Base-by-base conservation (phyloP, 2,329 filamentous ascomycete species). In the Alternaria gaisen region DNA sequence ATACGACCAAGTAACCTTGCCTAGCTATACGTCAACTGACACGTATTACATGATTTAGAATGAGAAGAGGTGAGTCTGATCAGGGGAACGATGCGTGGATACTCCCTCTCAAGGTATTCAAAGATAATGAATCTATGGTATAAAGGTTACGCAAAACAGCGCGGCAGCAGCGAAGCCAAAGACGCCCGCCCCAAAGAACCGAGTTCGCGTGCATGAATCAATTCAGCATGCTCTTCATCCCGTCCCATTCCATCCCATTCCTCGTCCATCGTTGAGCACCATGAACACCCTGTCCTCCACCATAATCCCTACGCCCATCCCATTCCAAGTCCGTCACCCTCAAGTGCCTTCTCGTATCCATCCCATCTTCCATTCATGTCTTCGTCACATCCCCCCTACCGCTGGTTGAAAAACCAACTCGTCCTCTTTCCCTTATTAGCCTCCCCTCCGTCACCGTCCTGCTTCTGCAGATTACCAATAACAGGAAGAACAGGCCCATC, bases 361-460 rank as follows among this genome's bases (percentile, higher is more conserved):
- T 36, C 5, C 32, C 32, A 16, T 3, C 14, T 12, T 3, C 32
- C 32, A 36, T 16, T 36, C 32, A 8, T 10, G 2, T 28, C 24
- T n/a, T 46, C 42, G 14, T 36, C 42, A 47, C 43, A n/a, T 16
- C 44, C 44, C 43, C 32, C 32, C 50, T 62, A 62, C 38, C 61
- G 58, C 59, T 64, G 54, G 26, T 89, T 88, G 79, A 90, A 91
- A 82, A 91, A 91, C 89, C 89, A 91, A 77, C 88, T 91, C 72
- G 85, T 88, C 72, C 90, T 85, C 86, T 91, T 92, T 80, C 81
- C 85, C 69, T 78, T 76, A 67, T 80, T 56, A 3, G 56, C 80
- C 76, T 89, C 87, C 71, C 72, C 69, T 1, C 62, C 61, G 22
- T 83, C 87, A 12, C 65, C 66, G 47, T 84, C 87, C 79, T 89